Evolutionary conservation across 495 filamentous ascomycete species (phyloP), one percentile per base, ranked within the genome.

Genomic region (Tuber indicum): DNA sequence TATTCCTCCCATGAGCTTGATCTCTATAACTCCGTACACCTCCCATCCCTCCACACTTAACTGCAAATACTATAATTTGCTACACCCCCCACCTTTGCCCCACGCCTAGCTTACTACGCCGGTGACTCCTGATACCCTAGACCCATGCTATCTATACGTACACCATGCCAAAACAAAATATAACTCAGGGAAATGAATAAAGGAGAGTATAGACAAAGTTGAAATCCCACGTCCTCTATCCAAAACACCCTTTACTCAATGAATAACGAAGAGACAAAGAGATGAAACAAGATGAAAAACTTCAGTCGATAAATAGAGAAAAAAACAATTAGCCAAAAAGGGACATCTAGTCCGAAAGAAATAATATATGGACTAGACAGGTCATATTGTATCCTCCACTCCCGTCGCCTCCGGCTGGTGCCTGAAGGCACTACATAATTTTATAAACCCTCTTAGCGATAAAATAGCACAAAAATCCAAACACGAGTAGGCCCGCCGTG

Each of bases 401-500:
- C 32, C 58, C 58, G 0, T 26, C 26, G 0, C 26, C 58, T 26
- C 58, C 26, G 5, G 58, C 58, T 14, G 10, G 26, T 36, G 26
- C 12, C 5, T 66, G 58, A 32, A 19, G 26, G 32, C 26, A 19
- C 58, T 75, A 84, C 82, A 84, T 83, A 44, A 84, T 84, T 58
- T 80, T 79, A 70, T 84, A 84, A 17, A 84, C 86, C 79, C 91
- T 89, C 87, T 96, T 98, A 14, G 96, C 96, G 79, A 96, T 91
- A 78, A 90, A 87, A 82, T 92, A 97, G 81, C 94, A 94, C 9
- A 86, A 87, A 44, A 93, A 84, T 2, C 93, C 96, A 84, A 99
- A 99, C 41, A 91, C 74, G 10, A 96, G 36, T 75, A 98, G 84
- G 0, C 91, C 93, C 6, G 86, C 91, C 9, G 93, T 93, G 79